Percentiles rank a stretch among this genome's conserved stretches.
Conservation (phyloP, 495 filamentous ascomycete genomes). For the Xylaria sp. region DNA sequence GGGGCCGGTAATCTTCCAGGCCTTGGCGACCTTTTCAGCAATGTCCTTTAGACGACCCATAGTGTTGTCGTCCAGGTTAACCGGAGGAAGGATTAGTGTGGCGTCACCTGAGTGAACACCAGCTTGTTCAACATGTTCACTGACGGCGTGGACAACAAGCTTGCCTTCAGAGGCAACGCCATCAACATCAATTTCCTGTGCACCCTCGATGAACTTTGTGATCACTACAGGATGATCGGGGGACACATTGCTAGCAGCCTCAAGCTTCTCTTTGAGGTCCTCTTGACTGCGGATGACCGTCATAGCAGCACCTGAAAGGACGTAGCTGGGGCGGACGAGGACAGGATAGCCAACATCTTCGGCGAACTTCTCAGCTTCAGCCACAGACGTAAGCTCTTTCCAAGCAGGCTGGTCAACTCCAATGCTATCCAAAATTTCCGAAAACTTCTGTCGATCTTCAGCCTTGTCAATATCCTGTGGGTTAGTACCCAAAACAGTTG, state of each 20-base stretch:
- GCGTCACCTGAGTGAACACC: constrained; percentile 99
- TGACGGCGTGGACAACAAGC: constrained; percentile 92
- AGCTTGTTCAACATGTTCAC: constrained; percentile 96
- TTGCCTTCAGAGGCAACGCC: constrained; percentile 87
- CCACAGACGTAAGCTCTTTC: constrained; percentile 94
- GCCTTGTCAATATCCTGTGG: constrained; percentile 95
- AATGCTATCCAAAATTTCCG: constrained; percentile 93
- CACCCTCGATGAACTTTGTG: constrained; percentile 97
- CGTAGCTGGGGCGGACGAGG: constrained; percentile 93
- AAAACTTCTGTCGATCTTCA: constrained; percentile 98
- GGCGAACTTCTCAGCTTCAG: constrained; percentile 86
- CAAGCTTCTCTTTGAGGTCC: constrained; percentile 88
- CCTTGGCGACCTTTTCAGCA: constrained; percentile 93
- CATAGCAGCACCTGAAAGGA: constrained; percentile 97
- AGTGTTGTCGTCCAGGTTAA: constrained; percentile 72
- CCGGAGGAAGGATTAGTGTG: constrained; percentile 92
- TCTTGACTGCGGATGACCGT: constrained; percentile 95
- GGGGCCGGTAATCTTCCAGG: constrained; percentile 94
- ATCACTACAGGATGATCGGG: constrained; percentile 98
- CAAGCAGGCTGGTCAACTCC: constrained; percentile 94
- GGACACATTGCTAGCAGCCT: constrained; percentile 90
- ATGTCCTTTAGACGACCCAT: constrained; percentile 92
- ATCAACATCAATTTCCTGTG: constrained; percentile 97
- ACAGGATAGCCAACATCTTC: constrained; percentile 91
- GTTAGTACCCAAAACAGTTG: constrained; percentile 89